Evolutionary conservation across 2,329 filamentous ascomycete genomes (phyloP).

Genomic region (Fusarium humuli): DNA sequence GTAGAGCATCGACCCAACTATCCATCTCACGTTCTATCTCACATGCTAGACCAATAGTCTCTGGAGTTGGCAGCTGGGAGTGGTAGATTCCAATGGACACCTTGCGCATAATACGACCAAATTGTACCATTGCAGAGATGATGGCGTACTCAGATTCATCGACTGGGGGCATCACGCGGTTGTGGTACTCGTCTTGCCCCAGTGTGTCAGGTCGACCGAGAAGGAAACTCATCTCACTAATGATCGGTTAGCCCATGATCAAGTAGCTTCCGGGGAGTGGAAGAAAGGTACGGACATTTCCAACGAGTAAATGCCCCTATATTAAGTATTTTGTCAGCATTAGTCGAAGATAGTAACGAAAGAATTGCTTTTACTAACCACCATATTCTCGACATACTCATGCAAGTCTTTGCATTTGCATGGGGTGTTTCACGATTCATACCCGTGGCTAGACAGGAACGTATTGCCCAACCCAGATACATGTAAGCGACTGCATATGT

Average conservation of each 20-base stretch:
- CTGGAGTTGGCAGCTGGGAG: background rate
- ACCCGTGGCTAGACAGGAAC: background rate
- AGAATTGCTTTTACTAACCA: background rate
- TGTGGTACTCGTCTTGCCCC: conserved; percentile 14
- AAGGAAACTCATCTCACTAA: conserved; percentile 8
- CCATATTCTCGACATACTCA: conserved; percentile 10
- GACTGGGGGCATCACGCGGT: background rate
- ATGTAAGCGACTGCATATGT: conserved; percentile 5
- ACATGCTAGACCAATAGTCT: background rate
- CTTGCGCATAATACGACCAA: background rate
- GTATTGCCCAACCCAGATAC: conserved; percentile 15
- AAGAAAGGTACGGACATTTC: conserved; percentile 2
- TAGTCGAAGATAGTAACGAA: background rate
- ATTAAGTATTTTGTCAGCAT: background rate
- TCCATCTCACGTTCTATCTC: conserved; percentile 7
- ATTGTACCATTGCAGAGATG: conserved; percentile 7
- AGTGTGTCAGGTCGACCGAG: conserved; percentile 11
- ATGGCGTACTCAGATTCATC: conserved; percentile 15
- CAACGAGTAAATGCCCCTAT: conserved; percentile 9
- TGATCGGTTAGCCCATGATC: background rate
- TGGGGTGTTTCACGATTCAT: conserved; percentile 9
- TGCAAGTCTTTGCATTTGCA: background rate
- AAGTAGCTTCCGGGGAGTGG: background rate
- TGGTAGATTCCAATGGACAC: conserved; percentile 8
- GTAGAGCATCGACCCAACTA: background rate